A percentile compares a stretch with the other conserved stretches of the same genome.
phyloP scores from a whole-genome alignment of 2,329 filamentous ascomycete genomes.

The Phialemonium atrogriseum region DNA sequence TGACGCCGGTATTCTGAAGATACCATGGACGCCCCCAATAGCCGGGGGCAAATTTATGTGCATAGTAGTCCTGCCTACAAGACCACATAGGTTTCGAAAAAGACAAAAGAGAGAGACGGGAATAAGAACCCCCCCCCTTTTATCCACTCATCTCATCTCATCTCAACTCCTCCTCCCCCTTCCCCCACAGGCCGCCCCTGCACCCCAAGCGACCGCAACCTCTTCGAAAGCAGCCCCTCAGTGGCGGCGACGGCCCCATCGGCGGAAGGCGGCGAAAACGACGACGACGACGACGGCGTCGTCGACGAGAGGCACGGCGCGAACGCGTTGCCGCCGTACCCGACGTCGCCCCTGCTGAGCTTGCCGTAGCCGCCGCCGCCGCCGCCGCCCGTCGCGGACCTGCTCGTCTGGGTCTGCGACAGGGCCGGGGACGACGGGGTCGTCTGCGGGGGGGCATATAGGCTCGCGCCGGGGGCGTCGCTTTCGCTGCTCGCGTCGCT shows the following conservation, averaged over 20 bases:
- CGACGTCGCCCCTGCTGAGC: constrained; percentile 55
- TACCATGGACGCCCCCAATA: no score
- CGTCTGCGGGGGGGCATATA: no score
- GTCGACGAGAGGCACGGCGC: constrained; percentile 12
- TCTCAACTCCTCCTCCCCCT: constrained; percentile 3
- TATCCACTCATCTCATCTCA: background rate
- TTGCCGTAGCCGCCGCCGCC: no score
- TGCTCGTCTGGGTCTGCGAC: no score
- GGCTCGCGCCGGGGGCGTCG: constrained; percentile 21
- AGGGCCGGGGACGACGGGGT: no score
- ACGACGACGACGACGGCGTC: no score
- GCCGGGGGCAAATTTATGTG: no score
- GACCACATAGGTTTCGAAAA: no score
- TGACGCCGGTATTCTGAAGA: no score
- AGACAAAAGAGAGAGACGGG: no score
- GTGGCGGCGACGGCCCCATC: constrained; percentile 34
- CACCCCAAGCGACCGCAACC: constrained; percentile 56
- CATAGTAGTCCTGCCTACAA: no score
- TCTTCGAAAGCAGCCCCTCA: constrained; percentile 63
- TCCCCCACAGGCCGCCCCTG: background rate
- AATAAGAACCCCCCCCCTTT: background rate
- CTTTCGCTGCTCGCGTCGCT: constrained; percentile 20
- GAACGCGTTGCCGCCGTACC: constrained; percentile 53
- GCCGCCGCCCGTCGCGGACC: no score
- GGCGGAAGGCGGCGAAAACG: constrained; percentile 19